Evolutionary conservation across 2,329 filamentous ascomycete species (phyloP), one percentile per base, ranked within the genome.

Genomic region (Epichloe baconii): DNA sequence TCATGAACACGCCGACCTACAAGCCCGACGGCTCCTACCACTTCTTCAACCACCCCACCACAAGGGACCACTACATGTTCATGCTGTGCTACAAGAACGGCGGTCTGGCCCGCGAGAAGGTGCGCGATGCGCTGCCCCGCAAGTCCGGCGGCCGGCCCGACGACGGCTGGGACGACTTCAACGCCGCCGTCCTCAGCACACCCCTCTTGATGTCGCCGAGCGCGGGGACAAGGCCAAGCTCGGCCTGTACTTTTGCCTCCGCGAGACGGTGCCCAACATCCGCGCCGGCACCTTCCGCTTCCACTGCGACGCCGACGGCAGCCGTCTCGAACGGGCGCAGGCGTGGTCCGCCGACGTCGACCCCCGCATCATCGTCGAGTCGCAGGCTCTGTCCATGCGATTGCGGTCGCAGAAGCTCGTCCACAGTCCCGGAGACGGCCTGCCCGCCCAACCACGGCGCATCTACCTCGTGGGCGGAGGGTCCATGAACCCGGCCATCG

Each of bases 31-130:
- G 88, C 3, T 80, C 86, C 6, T 95, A 95, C 63, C 93, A 98
- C 72, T 95, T 97, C 75, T 94, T 97, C 79, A 95, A 96, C 72
- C 90, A 97, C 68, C 93, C 93, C 1, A 93, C 89, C 44, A 95
- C 88, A 1, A 73, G 83, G 0, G 88, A 86, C 1, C 79, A 96
- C 54, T 96, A 95, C 77, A 97, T 98, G 93, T 97, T 98, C 70
- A 98, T 98, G 93, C 81, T 98, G 37, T 98, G 93, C 76, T 98
- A 97, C 75, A 97, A 97, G 71, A 98, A 98, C 69, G 93, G 93
- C 58, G 89, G 89, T 2, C 80, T 97, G 1, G 91, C 93, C 2
- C 85, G 93, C 44, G 93, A 98, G 66, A 83, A 86, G 61, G 80
- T 97, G 55, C 85, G 93, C 50, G 88, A 98, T 63, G 76, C 79